These are phyloP conservation scores for Lachnellula hyalina DNA, from an alignment of 2,329 filamentous ascomycete species.

Conservation along the genomic window DNA sequence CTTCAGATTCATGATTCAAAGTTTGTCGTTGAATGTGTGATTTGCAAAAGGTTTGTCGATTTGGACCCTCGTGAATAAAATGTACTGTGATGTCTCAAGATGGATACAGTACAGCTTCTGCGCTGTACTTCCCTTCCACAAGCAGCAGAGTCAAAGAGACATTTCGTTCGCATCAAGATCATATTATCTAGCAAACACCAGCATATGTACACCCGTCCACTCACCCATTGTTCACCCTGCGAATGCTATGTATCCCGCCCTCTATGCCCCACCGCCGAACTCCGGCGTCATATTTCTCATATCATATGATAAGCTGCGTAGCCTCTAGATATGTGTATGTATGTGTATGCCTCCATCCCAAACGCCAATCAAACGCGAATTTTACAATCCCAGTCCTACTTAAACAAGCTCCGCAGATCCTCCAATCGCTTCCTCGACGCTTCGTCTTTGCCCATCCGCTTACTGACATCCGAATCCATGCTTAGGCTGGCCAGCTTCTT, in stretches of 20 bases:
- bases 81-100: too few relatives aligned
- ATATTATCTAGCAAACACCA: background rate
- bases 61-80: too few relatives aligned
- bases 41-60: too few relatives aligned
- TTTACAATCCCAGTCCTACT: conserved; percentile 11
- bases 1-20: too few relatives aligned
- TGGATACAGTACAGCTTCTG: too few relatives aligned
- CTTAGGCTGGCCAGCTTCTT: conserved; percentile 82
- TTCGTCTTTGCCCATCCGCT: conserved; percentile 29
- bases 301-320: background rate
- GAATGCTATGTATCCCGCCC: too few relatives aligned
- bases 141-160: too few relatives aligned
- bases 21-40: too few relatives aligned
- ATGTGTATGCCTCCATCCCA: background rate
- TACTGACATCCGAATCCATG: conserved; percentile 54
- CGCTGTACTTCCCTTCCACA: too few relatives aligned
- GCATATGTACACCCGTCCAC: background rate
- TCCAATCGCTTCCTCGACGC: conserved; percentile 41
- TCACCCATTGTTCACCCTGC: background rate
- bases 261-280: background rate
- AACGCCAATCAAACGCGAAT: background rate
- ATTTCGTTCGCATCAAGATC: too few relatives aligned
- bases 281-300: background rate
- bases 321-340: background rate
- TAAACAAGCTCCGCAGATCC: conserved; percentile 55